Base-by-base conservation (phyloP, 108 stramenopile species). In the Aurantiochytrium sp. region DNA sequence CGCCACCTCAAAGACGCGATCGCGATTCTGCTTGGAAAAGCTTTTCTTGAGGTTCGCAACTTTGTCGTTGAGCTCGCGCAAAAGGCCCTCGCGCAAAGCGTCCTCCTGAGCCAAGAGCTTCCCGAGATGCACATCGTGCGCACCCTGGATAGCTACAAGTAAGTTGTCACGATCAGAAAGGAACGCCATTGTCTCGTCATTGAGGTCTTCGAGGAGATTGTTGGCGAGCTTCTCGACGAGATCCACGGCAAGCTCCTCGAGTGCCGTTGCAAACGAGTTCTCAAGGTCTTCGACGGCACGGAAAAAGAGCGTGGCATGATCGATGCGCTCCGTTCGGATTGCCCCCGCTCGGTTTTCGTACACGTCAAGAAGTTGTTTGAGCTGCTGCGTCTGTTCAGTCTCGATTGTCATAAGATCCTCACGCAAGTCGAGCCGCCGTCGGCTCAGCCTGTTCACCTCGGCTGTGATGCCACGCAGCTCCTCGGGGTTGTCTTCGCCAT, bases 401-500 rank as follows among this genome's bases (percentile, higher is more conserved):
- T 94, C 94, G 6, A 94, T 49, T 89, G 93, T 91, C 93, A 94
- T 95, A 12, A 95, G 58, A 42, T 90, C 87, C 29, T 92, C 92
- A 45, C 89, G 90, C 16, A 93, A 87, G 58, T 73, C 91, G 47
- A 89, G 58, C 43, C 92, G 91, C 53, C 57, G 90, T 3, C 8
- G 64, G 25, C 60, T 4, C 4, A 60, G 19, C 44, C 44, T 42
- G 42, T 29, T 21, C 23, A 83, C 25, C 51, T 83, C 25, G 51
- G 43, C 49, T 1, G 25, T 16, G 23, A 83, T 53, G 49, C 28
- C 23, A 28, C 19, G 35, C 1, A 53, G 73, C 16, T 60, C 44
- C 2, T 28, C 29, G 16, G 59, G 51, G 44, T 88, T 28, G 60
- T 47, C 58, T 5, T 44, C 89, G 88, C 55, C 4, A 12, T 55